Evolutionary conservation across 148 eudicot species (phyloP).

Genomic region (Bassia scoparia): DNA sequence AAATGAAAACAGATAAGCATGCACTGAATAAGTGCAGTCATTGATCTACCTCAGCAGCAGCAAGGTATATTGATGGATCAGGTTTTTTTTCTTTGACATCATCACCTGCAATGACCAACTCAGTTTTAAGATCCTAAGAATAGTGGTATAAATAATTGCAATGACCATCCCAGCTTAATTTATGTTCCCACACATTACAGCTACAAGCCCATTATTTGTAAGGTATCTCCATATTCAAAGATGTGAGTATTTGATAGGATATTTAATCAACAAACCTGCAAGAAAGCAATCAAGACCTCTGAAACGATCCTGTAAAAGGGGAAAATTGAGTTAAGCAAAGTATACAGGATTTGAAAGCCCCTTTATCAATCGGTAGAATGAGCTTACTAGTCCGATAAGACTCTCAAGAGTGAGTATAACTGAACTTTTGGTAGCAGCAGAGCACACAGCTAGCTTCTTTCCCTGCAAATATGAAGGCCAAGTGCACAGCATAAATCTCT

Average conservation of each 20-base stretch:
- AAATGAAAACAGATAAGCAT: neutral
- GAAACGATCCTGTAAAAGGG: conserved; percentile 69
- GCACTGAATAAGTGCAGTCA: neutral
- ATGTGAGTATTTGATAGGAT: neutral
- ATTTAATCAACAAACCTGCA: conserved; percentile 56
- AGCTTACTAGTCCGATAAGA: conserved; percentile 79
- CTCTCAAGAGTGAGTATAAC: conserved; percentile 88
- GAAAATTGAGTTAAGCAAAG: neutral
- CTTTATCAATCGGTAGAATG: conserved; percentile 1
- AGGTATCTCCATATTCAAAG: neutral
- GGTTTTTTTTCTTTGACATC: conserved; percentile 98
- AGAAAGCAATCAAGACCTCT: conserved; percentile 91
- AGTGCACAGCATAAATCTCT: conserved; percentile 3
- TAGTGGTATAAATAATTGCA: neutral
- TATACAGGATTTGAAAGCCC: neutral
- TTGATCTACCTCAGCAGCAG: conserved; percentile 65
- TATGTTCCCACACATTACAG: conserved; percentile 1
- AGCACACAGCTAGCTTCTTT: conserved; percentile 83
- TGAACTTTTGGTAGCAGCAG: conserved; percentile 98
- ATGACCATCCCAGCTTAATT: neutral
- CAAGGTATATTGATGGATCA: conserved; percentile 79
- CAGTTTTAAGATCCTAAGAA: conserved; percentile 1
- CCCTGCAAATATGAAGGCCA: conserved; percentile 44
- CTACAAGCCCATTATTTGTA: neutral
- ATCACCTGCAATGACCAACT: conserved; percentile 54